These are phyloP conservation scores for Penicillium expansum DNA, from an alignment of 2,329 filamentous ascomycete species.

Conservation along the genomic window DNA sequence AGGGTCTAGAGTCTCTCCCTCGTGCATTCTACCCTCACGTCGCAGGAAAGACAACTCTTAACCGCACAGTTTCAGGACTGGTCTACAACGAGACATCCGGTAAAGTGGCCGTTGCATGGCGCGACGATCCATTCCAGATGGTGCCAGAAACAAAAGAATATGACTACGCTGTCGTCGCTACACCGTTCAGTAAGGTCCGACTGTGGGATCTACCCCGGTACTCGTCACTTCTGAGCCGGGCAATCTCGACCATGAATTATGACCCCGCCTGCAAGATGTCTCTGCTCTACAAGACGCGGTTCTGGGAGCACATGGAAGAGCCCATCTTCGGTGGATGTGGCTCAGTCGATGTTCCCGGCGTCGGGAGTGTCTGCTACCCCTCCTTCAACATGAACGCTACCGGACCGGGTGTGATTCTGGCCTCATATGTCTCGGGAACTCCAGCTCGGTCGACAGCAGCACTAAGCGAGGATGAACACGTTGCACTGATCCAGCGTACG, in stretches of 20 bases:
- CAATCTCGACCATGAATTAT: constrained; percentile 52
- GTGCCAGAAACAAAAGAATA: constrained; percentile 51
- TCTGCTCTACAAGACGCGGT: constrained; percentile 65
- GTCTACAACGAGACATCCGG: constrained; percentile 50
- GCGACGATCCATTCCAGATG: constrained; percentile 39
- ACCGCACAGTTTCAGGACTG: constrained; percentile 57
- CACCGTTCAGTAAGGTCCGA: constrained; percentile 63
- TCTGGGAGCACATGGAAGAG: constrained; percentile 54
- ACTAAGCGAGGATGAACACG: constrained; percentile 46
- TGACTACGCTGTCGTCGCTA: constrained; percentile 66
- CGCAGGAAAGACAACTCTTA: constrained; percentile 55
- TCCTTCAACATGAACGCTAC: constrained; percentile 38
- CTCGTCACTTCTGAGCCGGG: constrained; percentile 49
- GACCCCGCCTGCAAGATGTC: constrained; percentile 57
- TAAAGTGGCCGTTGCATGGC: constrained; percentile 60
- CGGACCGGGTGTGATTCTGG: constrained; percentile 43
- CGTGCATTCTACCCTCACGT: constrained; percentile 62
- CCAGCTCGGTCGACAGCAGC: constrained; percentile 26
- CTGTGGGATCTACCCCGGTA: constrained; percentile 59
- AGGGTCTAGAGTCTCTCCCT: constrained; percentile 59
- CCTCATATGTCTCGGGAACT: constrained; percentile 39
- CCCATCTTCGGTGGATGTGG: constrained; percentile 60
- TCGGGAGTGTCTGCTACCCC: constrained; percentile 38
- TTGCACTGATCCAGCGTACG: constrained; percentile 61
- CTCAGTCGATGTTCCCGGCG: constrained; percentile 28